Percentiles rank a stretch among this genome's conserved stretches.
Evolutionary conservation across 1,284 basidiomycete genomes (phyloP).

Genomic region (Kalmanozyma brasiliensis): DNA sequence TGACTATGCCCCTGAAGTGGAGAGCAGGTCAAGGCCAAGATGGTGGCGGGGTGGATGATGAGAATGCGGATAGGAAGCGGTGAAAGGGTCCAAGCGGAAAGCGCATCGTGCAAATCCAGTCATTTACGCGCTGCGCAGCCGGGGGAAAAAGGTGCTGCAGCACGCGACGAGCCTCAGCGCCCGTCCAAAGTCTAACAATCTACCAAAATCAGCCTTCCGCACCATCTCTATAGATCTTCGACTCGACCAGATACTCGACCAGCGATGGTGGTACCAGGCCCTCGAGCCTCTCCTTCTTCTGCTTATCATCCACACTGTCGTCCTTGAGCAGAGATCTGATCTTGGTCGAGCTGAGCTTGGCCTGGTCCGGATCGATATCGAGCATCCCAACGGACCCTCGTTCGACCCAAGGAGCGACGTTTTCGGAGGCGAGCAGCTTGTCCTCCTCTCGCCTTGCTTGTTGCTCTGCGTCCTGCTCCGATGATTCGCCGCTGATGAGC

Average conservation of each 20-base stretch:
- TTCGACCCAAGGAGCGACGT: constrained; percentile 43
- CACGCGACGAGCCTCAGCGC: constrained; percentile 6
- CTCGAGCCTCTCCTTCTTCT: constrained; percentile 14
- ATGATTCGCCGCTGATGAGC: too few relatives aligned
- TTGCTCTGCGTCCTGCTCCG: constrained; percentile 1
- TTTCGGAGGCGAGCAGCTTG: constrained; percentile 22
- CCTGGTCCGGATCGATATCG: constrained; percentile 35
- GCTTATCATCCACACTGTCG: not conserved
- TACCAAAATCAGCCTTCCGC: not conserved
- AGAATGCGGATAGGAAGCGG: constrained; percentile 2
- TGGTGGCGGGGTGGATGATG: constrained; percentile 9
- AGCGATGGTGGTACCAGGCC: constrained; percentile 43
- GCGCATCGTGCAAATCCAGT: too few relatives aligned
- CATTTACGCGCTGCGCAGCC: constrained; percentile 23
- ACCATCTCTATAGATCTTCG: constrained; percentile 29
- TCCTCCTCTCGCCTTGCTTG: constrained; percentile 32
- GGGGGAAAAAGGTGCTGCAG: constrained; percentile 6
- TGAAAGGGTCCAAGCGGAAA: constrained; percentile 19
- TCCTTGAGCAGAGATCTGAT: constrained; percentile 35
- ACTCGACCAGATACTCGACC: constrained; percentile 47
- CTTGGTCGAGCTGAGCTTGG: constrained; percentile 50
- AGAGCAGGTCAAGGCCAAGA: too few relatives aligned
- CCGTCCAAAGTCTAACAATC: constrained; percentile 10
- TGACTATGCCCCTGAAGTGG: too few relatives aligned
- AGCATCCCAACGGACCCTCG: constrained; percentile 39